These are phyloP conservation scores for Fomitopsis schrenkii DNA, from an alignment of 1,284 basidiomycete genomes.

Conservation along the genomic window DNA sequence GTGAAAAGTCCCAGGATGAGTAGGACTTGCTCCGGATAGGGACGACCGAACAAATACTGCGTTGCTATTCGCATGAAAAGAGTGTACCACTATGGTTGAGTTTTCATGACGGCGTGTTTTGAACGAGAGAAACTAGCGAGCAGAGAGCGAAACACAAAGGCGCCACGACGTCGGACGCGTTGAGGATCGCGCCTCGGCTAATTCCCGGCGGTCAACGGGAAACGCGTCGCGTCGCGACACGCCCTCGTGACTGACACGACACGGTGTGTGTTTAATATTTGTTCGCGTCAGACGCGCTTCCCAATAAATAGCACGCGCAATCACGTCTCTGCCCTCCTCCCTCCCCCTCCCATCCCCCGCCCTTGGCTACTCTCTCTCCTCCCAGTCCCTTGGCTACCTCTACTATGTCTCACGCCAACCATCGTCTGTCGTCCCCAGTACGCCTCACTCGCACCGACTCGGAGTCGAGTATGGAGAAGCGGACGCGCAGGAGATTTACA, in stretches of 20 bases:
- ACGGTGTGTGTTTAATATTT: background rate
- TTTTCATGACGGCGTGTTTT: background rate
- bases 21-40: background rate
- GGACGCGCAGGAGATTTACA: conserved; percentile 68
- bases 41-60: too few relatives aligned
- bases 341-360: background rate
- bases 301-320: background rate
- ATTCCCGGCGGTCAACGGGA: background rate
- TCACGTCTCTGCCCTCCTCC: background rate
- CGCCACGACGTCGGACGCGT: too few relatives aligned
- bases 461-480: conserved; percentile 27
- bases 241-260: background rate
- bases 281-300: conserved; percentile 1
- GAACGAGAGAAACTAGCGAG: too few relatives aligned
- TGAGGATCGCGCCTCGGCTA: background rate
- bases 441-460: conserved; percentile 26
- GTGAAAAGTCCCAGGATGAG: background rate
- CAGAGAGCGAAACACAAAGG: too few relatives aligned
- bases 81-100: background rate
- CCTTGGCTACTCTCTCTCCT: background rate
- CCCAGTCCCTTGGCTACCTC: conserved; percentile 7
- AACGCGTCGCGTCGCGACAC: background rate
- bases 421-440: conserved; percentile 2
- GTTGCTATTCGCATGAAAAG: background rate
- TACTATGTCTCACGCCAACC: conserved; percentile 6